Conservation (phyloP, 176 grass and related monocot genomes). For the Elymus sibiricus region DNA sequence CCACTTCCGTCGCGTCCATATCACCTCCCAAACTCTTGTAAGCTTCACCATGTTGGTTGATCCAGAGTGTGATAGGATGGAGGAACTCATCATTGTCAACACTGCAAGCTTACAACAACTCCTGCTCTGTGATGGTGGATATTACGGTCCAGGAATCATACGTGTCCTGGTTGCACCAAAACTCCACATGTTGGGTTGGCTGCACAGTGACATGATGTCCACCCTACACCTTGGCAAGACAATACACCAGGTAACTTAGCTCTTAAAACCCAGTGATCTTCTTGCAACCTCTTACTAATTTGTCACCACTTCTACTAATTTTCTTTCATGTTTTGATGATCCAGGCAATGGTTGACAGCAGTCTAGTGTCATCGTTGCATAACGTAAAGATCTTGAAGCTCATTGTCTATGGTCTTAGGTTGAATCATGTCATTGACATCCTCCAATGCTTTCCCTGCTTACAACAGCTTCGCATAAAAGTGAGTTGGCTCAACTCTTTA, state of each 20-base stretch:
- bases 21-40: background rate
- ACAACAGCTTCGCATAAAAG: background rate
- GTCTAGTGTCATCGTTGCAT: too few relatives aligned
- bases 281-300: background rate
- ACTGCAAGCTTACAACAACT: too few relatives aligned
- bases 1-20: background rate
- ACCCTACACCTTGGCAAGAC: too few relatives aligned
- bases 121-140: too few relatives aligned
- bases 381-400: background rate
- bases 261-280: background rate
- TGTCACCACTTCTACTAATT: background rate
- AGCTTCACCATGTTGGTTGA: too few relatives aligned
- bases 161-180: too few relatives aligned
- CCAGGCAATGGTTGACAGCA: background rate
- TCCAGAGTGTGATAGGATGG: too few relatives aligned
- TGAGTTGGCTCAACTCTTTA: background rate
- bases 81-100: too few relatives aligned
- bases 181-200: too few relatives aligned
- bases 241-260: too few relatives aligned
- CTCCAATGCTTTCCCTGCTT: background rate
- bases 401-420: background rate
- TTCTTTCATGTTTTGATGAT: background rate
- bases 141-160: too few relatives aligned
- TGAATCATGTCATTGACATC: background rate
- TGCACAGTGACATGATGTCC: too few relatives aligned